Evolutionary conservation across 805 yeast species (phyloP), one percentile per base, ranked within the genome.

Genomic region (Lipomyces yamadae): DNA sequence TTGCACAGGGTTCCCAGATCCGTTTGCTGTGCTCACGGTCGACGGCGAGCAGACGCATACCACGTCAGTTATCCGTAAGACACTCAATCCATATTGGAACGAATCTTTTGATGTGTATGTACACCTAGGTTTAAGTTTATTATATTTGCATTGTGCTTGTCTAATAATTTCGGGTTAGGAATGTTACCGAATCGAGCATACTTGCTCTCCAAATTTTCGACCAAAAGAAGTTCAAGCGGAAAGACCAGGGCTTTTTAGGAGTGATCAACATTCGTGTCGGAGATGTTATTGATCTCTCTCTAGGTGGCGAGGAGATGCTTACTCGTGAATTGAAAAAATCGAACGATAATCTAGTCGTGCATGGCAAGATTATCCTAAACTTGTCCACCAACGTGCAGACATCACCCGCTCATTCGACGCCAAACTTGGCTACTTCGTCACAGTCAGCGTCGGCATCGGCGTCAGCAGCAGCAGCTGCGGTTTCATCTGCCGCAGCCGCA

Each of bases 181-280:
- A 87, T 66, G 90, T 88, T 53, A 85, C 82, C 60, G 96, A 90
- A 74, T 89, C 89, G 75, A 89, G 96, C 7, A 90, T 93, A 56
- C 81, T 95, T 61, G 96, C 94, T 13, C 86, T 95, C 69, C 98
- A 95, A 78, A 95, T 95, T 6, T 95, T 95, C 79, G 98, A 95
- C 78, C 98, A 94, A 78, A 93, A 92, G 78, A 95, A 95, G 79
- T 95, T 95, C 81, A 95, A 95, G 78, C 92, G 92, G 86, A 93
- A 92, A 84, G 99, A 95, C 77, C 99, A 95, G 79, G 99, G 99
- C 4, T 95, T 95, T 74, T 82, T 95, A 62, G 99, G 99, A 65
- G 98, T 95, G 24, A 95, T 95, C 68, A 95, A 95, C 77, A 85
- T 95, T 61, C 84, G 96, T 71, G 85, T 95, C 37, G 94, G 94